Evolutionary conservation across 2,329 filamentous ascomycete species (phyloP).

Genomic region (Neurospora crassa): DNA sequence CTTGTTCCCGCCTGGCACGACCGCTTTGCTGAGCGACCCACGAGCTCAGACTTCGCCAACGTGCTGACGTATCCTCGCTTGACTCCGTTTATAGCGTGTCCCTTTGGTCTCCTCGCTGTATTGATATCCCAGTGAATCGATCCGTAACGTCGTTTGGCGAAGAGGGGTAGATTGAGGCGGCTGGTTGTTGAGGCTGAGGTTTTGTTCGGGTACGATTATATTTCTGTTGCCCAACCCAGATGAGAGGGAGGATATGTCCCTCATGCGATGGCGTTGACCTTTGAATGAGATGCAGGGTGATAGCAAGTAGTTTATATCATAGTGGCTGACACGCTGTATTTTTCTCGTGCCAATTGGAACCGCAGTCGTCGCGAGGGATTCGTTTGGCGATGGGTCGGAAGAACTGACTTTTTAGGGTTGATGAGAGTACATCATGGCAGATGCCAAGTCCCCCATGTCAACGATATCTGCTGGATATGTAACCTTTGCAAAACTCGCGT

Average conservation of each 20-base stretch:
- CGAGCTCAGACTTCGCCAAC: constrained; percentile 48
- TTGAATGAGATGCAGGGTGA: background rate
- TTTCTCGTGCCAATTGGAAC: constrained; percentile 18
- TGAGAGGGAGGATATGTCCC: constrained; percentile 50
- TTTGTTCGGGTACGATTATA: constrained; percentile 34
- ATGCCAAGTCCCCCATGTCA: background rate
- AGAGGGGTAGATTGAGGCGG: constrained; percentile 7
- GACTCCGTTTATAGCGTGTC: too few relatives aligned
- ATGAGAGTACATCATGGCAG: constrained; percentile 11
- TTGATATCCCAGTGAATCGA: constrained; percentile 28
- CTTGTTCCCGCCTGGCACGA: constrained; percentile 38
- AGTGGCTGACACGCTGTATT: background rate
- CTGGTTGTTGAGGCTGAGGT: constrained; percentile 18
- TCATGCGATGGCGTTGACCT: constrained; percentile 21
- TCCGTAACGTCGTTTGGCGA: constrained; percentile 7
- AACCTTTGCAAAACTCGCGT: background rate
- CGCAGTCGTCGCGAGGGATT: constrained; percentile 7
- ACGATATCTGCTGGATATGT: background rate
- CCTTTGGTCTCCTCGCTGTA: constrained; percentile 38
- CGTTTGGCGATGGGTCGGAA: constrained; percentile 19
- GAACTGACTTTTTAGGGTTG: constrained; percentile 19
- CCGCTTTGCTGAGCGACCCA: constrained; percentile 58
- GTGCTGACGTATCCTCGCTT: constrained; percentile 40
- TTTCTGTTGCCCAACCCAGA: constrained; percentile 56
- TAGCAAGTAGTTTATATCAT: background rate